Evolutionary conservation across 2,329 filamentous ascomycete genomes (phyloP).

Genomic region (Zymoseptoria pseudotritici): DNA sequence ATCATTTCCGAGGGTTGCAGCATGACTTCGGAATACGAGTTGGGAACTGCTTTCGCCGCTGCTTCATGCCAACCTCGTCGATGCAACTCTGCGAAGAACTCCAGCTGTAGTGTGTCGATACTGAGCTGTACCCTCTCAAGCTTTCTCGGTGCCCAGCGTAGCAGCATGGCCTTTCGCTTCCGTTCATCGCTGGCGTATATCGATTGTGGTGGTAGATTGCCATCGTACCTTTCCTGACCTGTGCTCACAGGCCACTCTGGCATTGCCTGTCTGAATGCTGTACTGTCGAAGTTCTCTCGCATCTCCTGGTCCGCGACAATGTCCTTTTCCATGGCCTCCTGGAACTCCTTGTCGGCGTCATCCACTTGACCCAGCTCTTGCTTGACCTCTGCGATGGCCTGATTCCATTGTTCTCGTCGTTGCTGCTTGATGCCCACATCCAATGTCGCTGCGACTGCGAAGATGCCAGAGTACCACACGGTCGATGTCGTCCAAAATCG

Average conservation of each 20-base stretch:
- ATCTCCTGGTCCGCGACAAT: background rate
- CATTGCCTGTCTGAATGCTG: constrained; percentile 1
- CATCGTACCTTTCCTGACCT: constrained; percentile 18
- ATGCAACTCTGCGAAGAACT: constrained; percentile 26
- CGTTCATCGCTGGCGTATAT: constrained; percentile 34
- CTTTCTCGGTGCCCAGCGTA: constrained; percentile 37
- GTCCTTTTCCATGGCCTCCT: background rate
- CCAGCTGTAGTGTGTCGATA: constrained; percentile 34
- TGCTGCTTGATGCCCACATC: constrained; percentile 55
- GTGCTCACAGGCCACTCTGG: constrained; percentile 36
- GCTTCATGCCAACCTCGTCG: constrained; percentile 7
- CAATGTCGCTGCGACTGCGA: constrained; percentile 56
- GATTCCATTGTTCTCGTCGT: constrained; percentile 54
- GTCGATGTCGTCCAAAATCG: constrained; percentile 48
- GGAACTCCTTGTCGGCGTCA: constrained; percentile 2
- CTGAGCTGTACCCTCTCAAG: constrained; percentile 35
- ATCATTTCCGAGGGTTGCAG: background rate
- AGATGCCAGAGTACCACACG: constrained; percentile 59
- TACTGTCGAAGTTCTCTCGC: constrained; percentile 12
- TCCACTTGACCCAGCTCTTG: constrained; percentile 35
- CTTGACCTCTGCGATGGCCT: constrained; percentile 50
- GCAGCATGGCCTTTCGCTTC: constrained; percentile 27
- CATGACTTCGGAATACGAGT: constrained; percentile 15
- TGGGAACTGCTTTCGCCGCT: constrained; percentile 19
- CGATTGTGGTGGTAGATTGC: constrained; percentile 37